Conservation (phyloP, 805 yeast species). For the Candida glaebosa region DNA sequence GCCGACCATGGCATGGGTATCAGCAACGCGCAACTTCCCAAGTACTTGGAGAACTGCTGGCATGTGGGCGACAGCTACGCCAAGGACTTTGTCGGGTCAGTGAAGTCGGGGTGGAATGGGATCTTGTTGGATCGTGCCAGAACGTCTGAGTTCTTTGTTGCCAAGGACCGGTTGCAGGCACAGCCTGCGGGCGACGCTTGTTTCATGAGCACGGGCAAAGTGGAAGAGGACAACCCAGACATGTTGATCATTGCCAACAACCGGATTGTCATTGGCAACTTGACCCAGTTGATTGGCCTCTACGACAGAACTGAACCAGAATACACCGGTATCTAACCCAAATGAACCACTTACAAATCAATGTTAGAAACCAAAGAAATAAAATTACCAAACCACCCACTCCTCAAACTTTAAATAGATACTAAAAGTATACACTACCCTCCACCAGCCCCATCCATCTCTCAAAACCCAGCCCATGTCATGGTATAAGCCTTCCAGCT, state of each 20-base stretch:
- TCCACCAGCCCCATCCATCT: too few species aligned
- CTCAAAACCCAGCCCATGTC: too few species aligned
- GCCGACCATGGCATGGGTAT: not conserved
- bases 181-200: conserved; percentile 7
- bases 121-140: conserved; percentile 48
- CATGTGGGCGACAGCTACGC: conserved; percentile 64
- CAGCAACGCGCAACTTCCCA: not conserved
- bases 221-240: conserved; percentile 9
- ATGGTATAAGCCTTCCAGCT: too few species aligned
- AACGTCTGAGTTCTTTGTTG: conserved; percentile 12
- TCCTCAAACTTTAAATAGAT: too few species aligned
- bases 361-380: too few species aligned
- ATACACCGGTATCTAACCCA: not conserved
- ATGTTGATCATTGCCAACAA: conserved; percentile 31
- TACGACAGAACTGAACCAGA: conserved; percentile 8
- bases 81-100: conserved; percentile 53
- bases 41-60: conserved; percentile 38
- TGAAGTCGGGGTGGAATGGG: conserved; percentile 60
- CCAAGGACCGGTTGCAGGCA: conserved; percentile 7
- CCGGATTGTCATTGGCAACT: conserved; percentile 23
- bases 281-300: conserved; percentile 16
- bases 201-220: conserved; percentile 2
- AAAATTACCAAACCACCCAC: too few species aligned
- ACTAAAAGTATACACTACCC: too few species aligned
- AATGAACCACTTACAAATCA: too few species aligned